Percentiles rank a stretch among this genome's conserved stretches.
Conservation (phyloP, 805 yeast genomes). For the Candida verbasci region DNA sequence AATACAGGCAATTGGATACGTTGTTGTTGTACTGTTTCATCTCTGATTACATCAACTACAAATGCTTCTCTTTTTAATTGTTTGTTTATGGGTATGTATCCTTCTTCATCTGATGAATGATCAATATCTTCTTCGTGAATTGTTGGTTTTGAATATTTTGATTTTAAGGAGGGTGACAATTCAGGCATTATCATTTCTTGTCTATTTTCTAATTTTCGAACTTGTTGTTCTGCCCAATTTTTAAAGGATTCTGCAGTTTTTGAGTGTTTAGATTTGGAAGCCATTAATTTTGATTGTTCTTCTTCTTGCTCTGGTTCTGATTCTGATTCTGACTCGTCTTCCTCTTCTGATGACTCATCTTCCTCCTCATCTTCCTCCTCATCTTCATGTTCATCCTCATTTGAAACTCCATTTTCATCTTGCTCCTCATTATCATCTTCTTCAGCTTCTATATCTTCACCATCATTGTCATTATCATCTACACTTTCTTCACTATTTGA, state of each 20-base stretch:
- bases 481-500: conserved; percentile 20
- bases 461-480: conserved; percentile 19
- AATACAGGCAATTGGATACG: conserved; percentile 81
- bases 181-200: conserved; percentile 36
- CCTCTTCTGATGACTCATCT: conserved; percentile 25
- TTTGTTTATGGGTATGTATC: conserved; percentile 54
- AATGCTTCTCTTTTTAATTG: conserved; percentile 53
- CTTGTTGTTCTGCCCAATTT: conserved; percentile 81
- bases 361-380: conserved; percentile 30
- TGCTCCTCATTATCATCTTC: conserved; percentile 28
- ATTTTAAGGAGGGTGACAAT: conserved; percentile 44
- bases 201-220: conserved; percentile 60
- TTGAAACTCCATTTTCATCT: conserved; percentile 19
- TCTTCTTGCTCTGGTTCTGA: conserved; percentile 25
- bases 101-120: conserved; percentile 63
- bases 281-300: conserved; percentile 29
- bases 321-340: conserved; percentile 25
- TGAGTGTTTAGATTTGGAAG: conserved; percentile 42
- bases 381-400: conserved; percentile 17
- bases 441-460: conserved; percentile 20
- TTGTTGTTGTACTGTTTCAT: conserved; percentile 58
- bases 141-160: conserved; percentile 41
- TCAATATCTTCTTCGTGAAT: conserved; percentile 68
- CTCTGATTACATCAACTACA: conserved; percentile 63
- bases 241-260: conserved; percentile 56